A percentile compares a stretch with the other conserved stretches of the same genome.
Conservation (phyloP, 805 yeast genomes). For the Zygosaccharomyces rouxii region DNA sequence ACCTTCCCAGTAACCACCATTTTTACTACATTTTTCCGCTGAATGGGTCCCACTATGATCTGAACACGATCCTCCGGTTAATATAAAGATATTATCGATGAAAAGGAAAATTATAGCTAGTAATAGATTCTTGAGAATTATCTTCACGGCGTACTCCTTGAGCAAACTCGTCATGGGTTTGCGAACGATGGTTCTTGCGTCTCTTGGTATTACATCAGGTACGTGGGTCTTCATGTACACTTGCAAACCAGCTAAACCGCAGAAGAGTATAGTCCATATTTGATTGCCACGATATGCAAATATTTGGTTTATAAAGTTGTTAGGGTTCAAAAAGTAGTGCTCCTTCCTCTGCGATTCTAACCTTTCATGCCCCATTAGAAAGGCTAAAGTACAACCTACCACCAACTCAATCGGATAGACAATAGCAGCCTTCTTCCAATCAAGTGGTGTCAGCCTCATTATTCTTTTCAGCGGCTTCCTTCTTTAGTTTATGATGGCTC, state of each 20-base stretch:
- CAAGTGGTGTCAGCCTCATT: slow-evolving; percentile 2
- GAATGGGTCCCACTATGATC: slow-evolving; percentile 22
- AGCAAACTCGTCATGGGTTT: slow-evolving; percentile 6
- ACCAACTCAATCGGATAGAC: slow-evolving; percentile 20
- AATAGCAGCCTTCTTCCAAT: slow-evolving; percentile 5
- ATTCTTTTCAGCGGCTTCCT: background rate
- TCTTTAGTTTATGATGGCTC: background rate
- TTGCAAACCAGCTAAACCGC: slow-evolving; percentile 20
- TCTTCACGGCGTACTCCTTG: slow-evolving; percentile 26
- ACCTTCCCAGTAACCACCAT: slow-evolving; percentile 41
- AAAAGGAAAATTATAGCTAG: slow-evolving; percentile 27
- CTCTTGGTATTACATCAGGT: slow-evolving; percentile 15
- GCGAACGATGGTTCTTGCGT: slow-evolving; percentile 6
- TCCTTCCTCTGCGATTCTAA: slow-evolving; percentile 18
- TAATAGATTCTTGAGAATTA: slow-evolving; percentile 24
- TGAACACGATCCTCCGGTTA: slow-evolving; percentile 36
- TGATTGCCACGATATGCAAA: slow-evolving; percentile 38
- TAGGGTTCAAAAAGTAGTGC: slow-evolving; percentile 26
- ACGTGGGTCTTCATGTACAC: slow-evolving; percentile 11
- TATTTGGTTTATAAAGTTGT: slow-evolving; percentile 30
- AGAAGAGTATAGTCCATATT: slow-evolving; percentile 29
- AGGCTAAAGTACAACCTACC: slow-evolving; percentile 20
- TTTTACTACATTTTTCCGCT: slow-evolving; percentile 33
- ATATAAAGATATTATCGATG: slow-evolving; percentile 33
- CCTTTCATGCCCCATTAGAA: slow-evolving; percentile 17